These are phyloP conservation scores for Phytopythium aichiense DNA, from an alignment of 352 stramenopile species.

Conservation along the genomic window DNA sequence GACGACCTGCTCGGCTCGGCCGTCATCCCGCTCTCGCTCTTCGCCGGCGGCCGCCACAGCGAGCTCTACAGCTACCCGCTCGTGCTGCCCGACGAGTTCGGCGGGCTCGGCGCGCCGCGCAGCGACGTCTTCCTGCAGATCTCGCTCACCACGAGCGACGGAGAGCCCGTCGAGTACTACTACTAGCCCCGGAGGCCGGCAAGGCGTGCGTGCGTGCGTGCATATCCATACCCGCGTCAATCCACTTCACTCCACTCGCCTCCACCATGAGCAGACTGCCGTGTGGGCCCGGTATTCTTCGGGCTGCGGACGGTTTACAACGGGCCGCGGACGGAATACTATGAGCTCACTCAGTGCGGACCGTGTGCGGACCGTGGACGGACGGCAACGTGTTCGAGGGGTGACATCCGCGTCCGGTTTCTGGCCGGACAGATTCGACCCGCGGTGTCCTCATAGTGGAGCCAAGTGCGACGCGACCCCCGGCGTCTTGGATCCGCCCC, in stretches of 20 bases:
- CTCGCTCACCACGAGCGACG: conserved; percentile 45
- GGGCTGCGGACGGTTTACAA: too few relatives aligned
- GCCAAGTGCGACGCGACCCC: neutral
- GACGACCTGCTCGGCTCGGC: conserved; percentile 75
- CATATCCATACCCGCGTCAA: neutral
- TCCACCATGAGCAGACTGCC: too few relatives aligned
- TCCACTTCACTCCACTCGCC: neutral
- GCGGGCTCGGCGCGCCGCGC: conserved; percentile 32
- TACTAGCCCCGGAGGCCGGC: conserved; percentile 21
- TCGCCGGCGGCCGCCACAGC: conserved; percentile 45
- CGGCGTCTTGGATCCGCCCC: neutral
- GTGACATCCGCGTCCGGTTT: neutral
- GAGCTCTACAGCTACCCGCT: conserved; percentile 72
- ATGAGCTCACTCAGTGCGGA: neutral
- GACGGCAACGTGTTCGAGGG: neutral
- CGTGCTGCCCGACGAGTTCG: conserved; percentile 54
- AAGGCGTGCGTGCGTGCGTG: too few relatives aligned
- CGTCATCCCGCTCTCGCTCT: conserved; percentile 60
- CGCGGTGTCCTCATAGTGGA: neutral
- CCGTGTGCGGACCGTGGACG: neutral
- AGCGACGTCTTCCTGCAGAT: conserved; percentile 70
- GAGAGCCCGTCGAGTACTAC: conserved; percentile 41
- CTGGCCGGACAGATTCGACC: neutral
- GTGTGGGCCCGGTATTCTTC: too few relatives aligned
- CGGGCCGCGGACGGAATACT: neutral